Conservation (phyloP, 306 rosid genomes). For the Prunus kanzakura region DNA sequence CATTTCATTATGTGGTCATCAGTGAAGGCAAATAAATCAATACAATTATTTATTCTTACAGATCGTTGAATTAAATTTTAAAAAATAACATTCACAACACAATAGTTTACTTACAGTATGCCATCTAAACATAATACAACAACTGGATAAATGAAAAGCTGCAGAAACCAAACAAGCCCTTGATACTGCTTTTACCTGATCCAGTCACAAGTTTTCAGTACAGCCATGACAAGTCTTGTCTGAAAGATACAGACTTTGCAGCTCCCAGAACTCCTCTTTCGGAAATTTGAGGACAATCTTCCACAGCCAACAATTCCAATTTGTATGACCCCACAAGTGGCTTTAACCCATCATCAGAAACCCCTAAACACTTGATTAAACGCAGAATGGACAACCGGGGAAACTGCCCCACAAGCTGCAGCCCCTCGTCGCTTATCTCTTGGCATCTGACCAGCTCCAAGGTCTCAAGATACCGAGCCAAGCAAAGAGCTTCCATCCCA, state of each 20-base stretch:
- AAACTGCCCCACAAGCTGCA: conserved; percentile 76
- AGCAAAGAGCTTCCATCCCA: conserved; percentile 90
- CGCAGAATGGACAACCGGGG: conserved; percentile 48
- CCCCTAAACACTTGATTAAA: conserved; percentile 69
- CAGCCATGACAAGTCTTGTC: conserved; percentile 91
- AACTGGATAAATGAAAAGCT: background rate
- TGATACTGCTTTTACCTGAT: background rate
- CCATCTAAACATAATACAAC: background rate
- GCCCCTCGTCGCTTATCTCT: conserved; percentile 82
- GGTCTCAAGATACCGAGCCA: conserved; percentile 59
- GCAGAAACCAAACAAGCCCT: background rate
- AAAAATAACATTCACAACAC: conserved; percentile 4
- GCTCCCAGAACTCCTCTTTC: conserved; percentile 76
- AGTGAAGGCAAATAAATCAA: background rate
- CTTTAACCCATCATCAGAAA: conserved; percentile 84
- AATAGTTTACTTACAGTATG: background rate
- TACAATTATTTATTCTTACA: background rate
- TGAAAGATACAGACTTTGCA: conserved; percentile 62
- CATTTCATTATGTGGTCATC: background rate
- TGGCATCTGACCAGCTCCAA: conserved; percentile 81
- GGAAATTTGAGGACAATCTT: conserved; percentile 85
- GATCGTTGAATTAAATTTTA: background rate
- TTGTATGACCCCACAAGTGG: conserved; percentile 68
- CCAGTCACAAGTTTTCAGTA: conserved; percentile 32
- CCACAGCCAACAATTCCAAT: conserved; percentile 62